Base-by-base conservation (phyloP, 176 grass and related monocot species). In the Triticum monococcum region DNA sequence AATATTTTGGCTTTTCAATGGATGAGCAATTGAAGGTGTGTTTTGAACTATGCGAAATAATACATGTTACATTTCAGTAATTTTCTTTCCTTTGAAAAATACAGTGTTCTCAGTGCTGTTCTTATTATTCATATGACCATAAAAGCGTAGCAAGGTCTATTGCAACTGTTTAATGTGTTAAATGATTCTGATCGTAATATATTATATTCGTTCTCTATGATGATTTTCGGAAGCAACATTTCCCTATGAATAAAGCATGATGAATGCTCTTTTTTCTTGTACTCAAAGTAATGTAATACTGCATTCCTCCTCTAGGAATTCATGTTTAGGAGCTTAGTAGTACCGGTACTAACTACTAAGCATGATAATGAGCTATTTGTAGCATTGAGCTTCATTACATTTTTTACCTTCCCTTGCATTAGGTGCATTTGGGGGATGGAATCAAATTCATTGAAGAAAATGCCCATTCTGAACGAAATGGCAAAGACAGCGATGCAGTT, bases 381-480 rank as follows among this genome's bases (percentile, higher is more conserved):
- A 32, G 16, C 16, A 72, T 16, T 28, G 30, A 70, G 36, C 75
- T 36, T 78, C 38, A 68, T 64, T 75, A 38, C 46, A 50, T 50
- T 43, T 9, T 9, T 45, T 28, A 2, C 32, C n/a, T 72, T 64
- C 77, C 64, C 5, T 66, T 71, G 46, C 75, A 46, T 88, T 90
- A 98, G 96, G 86, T 95, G 13, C 91, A 94, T 92, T 54, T 95
- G 60, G 90, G 84, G 31, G 96, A 98, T 79, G 96, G 93, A 65
- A 89, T 98, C 69, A 87, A 91, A 83, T 95, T 92, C 59, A 35
- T 98, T 74, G 54, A 88, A 68, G 91, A 93, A 46, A 77, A 26
- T 50, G 90, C 33, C 43, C 33, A 90, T 24, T 61, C 78, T 79
- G 84, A 48, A 36, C 37, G 83, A 48, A 89, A 87, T 91, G 84